Evolutionary conservation across 202 grass and related monocot species (phyloP), one percentile per base, ranked within the genome.

Genomic region (Elaeis oleifera): DNA sequence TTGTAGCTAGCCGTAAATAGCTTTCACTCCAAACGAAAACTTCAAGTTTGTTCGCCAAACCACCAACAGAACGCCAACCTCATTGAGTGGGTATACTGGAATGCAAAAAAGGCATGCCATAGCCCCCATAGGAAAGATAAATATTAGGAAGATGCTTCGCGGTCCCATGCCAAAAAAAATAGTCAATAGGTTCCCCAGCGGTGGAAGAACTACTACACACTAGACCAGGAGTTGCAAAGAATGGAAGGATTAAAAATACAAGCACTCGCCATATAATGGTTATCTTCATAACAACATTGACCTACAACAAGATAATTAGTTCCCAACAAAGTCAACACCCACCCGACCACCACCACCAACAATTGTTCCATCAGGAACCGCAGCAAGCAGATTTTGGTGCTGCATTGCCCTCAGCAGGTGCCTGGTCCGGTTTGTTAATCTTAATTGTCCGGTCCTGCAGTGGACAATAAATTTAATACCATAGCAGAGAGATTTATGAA

Each of bases 201-300:
- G 73, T 69, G 77, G 68, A 66, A 67, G 67, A 83, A 83, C 78
- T 85, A 85, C 76, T 50, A 85, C 81, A 74, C 65, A 72, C 65
- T 82, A 82, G 82, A 58, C 79, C 83, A 74, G 62, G 77, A 84
- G 80, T 76, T 79, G 83, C 89, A 79, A 95, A 95, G 74, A 95
- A 90, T 72, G 77, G 64, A 86, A 90, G 16, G 56, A 68, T 44
- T 72, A 53, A 71, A 24, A 60, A 68, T 78, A 71, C 15, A 68
- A 71, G 64, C 60, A 73, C 67, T 64, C 32, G 17, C 36, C 19
- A 51, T 63, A 78, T 74, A 66, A 67, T 81, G 76, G 75, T 76
- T 71, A 88, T 72, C 78, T 76, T 74, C 76, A 51, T 60, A 32
- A 17, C 8, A 63, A 85, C 53, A 60, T 78, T 79, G 78, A 89